Evolutionary conservation across 1,284 basidiomycete genomes (phyloP).

Genomic region (Apiotrichum sp.): DNA sequence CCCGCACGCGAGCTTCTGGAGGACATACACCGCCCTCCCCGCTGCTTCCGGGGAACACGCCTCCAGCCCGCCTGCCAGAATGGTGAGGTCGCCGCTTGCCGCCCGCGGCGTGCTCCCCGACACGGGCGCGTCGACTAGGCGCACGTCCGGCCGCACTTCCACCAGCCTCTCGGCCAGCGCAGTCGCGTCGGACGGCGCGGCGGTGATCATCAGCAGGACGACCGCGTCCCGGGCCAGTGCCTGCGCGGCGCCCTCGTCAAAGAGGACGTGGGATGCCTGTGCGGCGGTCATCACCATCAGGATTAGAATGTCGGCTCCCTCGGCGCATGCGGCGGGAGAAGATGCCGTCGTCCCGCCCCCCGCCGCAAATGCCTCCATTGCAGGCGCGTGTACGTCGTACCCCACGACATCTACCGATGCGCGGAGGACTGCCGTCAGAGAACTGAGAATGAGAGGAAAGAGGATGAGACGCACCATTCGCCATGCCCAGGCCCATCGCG

Average conservation of each 20-base stretch:
- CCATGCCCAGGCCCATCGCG: conserved; percentile 13
- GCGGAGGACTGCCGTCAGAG: conserved; percentile 4
- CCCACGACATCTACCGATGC: conserved; percentile 10
- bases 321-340: conserved; percentile 2
- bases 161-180: conserved; percentile 10
- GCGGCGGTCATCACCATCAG: conserved; percentile 19
- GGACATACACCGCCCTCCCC: conserved; percentile 15
- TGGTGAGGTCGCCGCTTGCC: conserved; percentile 28
- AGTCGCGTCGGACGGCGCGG: conserved; percentile 20
- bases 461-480: conserved; percentile 4
- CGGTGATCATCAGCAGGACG: conserved; percentile 31
- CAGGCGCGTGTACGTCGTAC: conserved; percentile 16
- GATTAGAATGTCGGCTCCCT: conserved; percentile 14
- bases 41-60: not conserved
- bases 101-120: conserved; percentile 32
- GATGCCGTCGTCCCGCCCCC: conserved; percentile 10
- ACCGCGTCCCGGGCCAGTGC: conserved; percentile 12
- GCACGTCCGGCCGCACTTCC: conserved; percentile 17
- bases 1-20: conserved; percentile 16
- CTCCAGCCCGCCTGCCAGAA: conserved; percentile 24
- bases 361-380: conserved; percentile 7
- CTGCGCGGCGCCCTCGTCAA: conserved; percentile 5
- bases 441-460: not conserved
- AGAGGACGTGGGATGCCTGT: conserved; percentile 14
- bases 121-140: conserved; percentile 30